phyloP scores from a whole-genome alignment of 768 basidiomycete genomes.

The Brasilioporus rufonigricans region DNA sequence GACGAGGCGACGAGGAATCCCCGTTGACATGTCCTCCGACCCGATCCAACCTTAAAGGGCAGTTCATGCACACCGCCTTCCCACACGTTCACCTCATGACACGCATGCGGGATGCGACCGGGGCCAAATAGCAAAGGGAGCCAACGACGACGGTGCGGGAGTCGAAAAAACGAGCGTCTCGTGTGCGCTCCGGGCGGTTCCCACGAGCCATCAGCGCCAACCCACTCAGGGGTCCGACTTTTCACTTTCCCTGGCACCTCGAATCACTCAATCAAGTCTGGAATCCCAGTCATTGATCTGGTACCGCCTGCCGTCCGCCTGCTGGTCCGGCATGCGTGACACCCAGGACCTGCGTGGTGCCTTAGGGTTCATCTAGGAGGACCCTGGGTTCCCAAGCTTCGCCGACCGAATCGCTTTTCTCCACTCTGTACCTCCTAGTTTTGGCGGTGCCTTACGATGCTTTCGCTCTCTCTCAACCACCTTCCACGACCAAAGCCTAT shows the following conservation, averaged over 20 bases:
- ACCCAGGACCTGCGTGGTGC: conserved; percentile 28
- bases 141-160: conserved; percentile 3
- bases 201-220: conserved; percentile 27
- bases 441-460: conserved; percentile 23
- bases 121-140: background rate
- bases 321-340: conserved; percentile 31
- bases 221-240: conserved; percentile 32
- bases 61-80: conserved; percentile 5
- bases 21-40: background rate
- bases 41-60: conserved; percentile 10
- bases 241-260: conserved; percentile 16
- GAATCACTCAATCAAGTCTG: conserved; percentile 30
- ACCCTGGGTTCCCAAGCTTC: conserved; percentile 24
- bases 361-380: conserved; percentile 29
- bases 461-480: conserved; percentile 32
- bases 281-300: conserved; percentile 34
- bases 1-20: conserved; percentile 19
- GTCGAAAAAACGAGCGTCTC: conserved; percentile 3
- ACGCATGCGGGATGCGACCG: conserved; percentile 2
- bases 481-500: conserved; percentile 24
- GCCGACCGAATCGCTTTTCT: conserved; percentile 21
- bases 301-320: conserved; percentile 31
- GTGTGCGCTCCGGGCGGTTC: conserved; percentile 23
- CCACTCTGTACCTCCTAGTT: conserved; percentile 24
- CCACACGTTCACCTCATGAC: conserved; percentile 8